Base-by-base conservation (phyloP, 805 yeast species). In the Hanseniaspora thailandica region DNA sequence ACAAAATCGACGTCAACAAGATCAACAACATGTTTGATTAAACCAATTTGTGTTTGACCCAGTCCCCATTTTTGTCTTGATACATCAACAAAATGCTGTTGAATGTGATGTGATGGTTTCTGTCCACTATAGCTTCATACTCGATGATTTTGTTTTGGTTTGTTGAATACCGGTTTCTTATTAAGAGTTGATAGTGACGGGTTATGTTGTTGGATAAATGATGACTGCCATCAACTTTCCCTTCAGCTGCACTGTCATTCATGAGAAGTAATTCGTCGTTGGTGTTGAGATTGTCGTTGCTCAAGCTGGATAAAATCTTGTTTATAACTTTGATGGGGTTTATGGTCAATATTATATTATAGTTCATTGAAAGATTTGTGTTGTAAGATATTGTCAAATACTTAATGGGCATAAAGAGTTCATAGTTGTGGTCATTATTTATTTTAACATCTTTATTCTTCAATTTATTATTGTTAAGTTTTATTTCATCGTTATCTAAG, bases 381-480 rank as follows among this genome's bases (percentile, higher is more conserved):
- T 50, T 17, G 33, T 50, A 50, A 7, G 54, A 43, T n/a, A 50
- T 13, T 2, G 43, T 50, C 3, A 43, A 30, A 15, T 50, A 50
- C 33, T 43, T 50, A 7, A 50, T 35, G 9, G 54, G 54, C 20
- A 50, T 13, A 30, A 43, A 43, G 7, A 43, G 19, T 4, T 50
- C 25, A 8, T 33, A 19, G 20, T 31, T 49, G 22, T 41, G 13
- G 46, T 44, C 43, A 26, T 41, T 43, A 9, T 26, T 34, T 1
- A 50, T 43, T 26, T 43, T 43, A 2, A 17, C 20, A 28, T 13
- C 26, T 9, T 46, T 26, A 4, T 35, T 7, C 20, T 19, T 6
- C 3, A 35, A 9, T 10, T 34, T 38, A 7, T 33, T 20, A 12
- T 40, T 34, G 17, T 13, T 50, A 12, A 50, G 26, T 26, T n/a